These are phyloP conservation scores for Coriaria nepalensis DNA, from an alignment of 306 rosid species.

Conservation along the genomic window DNA sequence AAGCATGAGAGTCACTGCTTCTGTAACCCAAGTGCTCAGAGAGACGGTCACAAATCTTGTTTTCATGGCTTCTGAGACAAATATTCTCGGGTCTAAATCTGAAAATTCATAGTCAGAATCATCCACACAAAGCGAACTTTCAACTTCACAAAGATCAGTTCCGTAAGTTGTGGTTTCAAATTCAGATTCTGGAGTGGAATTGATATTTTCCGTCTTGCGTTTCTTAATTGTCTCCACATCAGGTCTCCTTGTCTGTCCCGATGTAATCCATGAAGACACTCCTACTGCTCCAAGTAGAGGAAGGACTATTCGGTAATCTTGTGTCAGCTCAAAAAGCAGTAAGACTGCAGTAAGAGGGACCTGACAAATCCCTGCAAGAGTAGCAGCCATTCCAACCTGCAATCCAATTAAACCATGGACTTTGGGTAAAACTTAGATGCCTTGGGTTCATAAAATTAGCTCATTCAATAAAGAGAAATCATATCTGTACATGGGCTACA, in stretches of 20 bases:
- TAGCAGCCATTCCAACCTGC: slow-evolving; percentile 99
- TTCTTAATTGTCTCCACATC: slow-evolving; percentile 20
- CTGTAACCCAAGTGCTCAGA: slow-evolving; percentile 48
- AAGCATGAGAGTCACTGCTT: slow-evolving; percentile 74
- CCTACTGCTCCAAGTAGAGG: slow-evolving; percentile 97
- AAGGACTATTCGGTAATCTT: slow-evolving; percentile 83
- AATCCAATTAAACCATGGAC: slow-evolving; percentile 20
- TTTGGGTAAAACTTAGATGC: slow-evolving; percentile 2
- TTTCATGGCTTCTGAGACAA: slow-evolving; percentile 85
- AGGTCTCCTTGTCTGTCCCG: slow-evolving; percentile 52
- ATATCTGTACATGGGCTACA: too few relatives aligned
- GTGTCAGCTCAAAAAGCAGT: slow-evolving; percentile 86
- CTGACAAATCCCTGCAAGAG: slow-evolving; percentile 95
- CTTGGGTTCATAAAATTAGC: too few relatives aligned
- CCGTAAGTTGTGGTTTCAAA: slow-evolving; percentile 22
- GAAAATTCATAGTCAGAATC: slow-evolving; percentile 30
- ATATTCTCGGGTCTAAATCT: slow-evolving; percentile 32
- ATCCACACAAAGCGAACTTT: slow-evolving; percentile 55
- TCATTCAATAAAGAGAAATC: too few relatives aligned
- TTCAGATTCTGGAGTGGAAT: slow-evolving; percentile 23
- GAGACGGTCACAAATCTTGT: slow-evolving; percentile 56
- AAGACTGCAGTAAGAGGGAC: slow-evolving; percentile 92
- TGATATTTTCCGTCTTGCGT: slow-evolving; percentile 14
- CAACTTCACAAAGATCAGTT: slow-evolving; percentile 50
- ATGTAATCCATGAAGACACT: slow-evolving; percentile 82